phyloP scores from a whole-genome alignment of 371 early-diverging fungal genomes.

The Mucor plumbeus region DNA sequence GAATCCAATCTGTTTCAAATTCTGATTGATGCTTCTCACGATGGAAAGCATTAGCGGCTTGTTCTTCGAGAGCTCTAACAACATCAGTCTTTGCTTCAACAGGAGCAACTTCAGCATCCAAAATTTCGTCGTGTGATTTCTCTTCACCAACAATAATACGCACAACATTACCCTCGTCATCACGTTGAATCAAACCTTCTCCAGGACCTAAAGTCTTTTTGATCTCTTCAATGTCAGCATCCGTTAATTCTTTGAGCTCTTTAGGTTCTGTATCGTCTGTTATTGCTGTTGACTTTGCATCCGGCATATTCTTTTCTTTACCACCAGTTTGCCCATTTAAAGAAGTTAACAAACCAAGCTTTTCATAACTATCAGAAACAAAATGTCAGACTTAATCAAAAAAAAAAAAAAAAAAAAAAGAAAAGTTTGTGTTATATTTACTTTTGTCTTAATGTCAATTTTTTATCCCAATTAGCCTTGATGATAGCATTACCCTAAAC shows the following conservation, averaged over 20 bases:
- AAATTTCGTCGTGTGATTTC: constrained; percentile 61
- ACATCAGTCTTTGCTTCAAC: constrained; percentile 71
- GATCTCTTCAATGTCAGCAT: constrained; percentile 54
- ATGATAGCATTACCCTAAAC: constrained; percentile 64
- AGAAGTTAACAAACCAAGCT: constrained; percentile 75
- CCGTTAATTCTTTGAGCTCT: constrained; percentile 56
- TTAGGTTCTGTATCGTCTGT: constrained; percentile 39
- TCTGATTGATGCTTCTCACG: constrained; percentile 65
- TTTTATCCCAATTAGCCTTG: constrained; percentile 76
- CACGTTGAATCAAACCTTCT: constrained; percentile 82
- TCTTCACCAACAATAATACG: constrained; percentile 71
- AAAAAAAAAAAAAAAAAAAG: too few relatives aligned
- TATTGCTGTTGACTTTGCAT: constrained; percentile 24
- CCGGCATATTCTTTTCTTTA: constrained; percentile 39
- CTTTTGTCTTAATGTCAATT: constrained; percentile 78
- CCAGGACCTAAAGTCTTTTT: constrained; percentile 60
- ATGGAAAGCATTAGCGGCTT: constrained; percentile 59
- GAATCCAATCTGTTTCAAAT: constrained; percentile 69
- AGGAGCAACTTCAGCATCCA: constrained; percentile 56
- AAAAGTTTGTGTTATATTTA: constrained; percentile 35
- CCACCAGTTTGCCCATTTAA: constrained; percentile 85
- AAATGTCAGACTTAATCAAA: background rate
- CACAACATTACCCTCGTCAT: constrained; percentile 81
- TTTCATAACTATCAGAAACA: constrained; percentile 54
- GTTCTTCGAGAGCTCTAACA: constrained; percentile 63